Evolutionary conservation across 1,284 basidiomycete species (phyloP).

Genomic region (Pseudozyma sp.): DNA sequence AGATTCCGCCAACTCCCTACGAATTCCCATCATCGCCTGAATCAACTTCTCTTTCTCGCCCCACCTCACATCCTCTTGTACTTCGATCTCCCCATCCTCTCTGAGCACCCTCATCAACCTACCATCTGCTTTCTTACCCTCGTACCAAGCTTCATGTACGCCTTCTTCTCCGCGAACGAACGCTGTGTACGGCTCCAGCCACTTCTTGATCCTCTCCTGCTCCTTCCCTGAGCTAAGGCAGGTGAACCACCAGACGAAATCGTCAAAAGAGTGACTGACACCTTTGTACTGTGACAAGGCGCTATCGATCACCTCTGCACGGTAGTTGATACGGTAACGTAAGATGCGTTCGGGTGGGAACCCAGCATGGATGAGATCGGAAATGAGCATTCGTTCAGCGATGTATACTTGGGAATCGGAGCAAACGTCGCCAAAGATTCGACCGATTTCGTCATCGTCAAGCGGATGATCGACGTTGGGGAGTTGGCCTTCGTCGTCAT

Average conservation of each 20-base stretch:
- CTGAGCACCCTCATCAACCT: constrained; percentile 17
- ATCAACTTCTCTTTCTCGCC: constrained; percentile 26
- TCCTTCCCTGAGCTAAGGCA: constrained; percentile 2
- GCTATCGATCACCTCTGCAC: constrained; percentile 18
- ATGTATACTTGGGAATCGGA: constrained; percentile 52
- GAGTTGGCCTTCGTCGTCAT: constrained; percentile 16
- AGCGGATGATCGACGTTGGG: too few species aligned
- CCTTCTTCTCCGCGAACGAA: constrained; percentile 27
- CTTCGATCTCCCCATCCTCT: constrained; percentile 14
- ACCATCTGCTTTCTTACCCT: constrained; percentile 1
- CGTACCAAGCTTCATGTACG: constrained; percentile 23
- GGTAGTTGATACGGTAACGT: constrained; percentile 44
- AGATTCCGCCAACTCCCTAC: constrained; percentile 22
- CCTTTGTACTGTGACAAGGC: constrained; percentile 19
- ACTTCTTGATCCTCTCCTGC: constrained; percentile 9
- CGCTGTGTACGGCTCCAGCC: constrained; percentile 20
- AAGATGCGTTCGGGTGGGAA: constrained; percentile 16
- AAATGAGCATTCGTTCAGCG: constrained; percentile 42
- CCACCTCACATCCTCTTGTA: constrained; percentile 27
- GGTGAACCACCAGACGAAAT: constrained; percentile 42
- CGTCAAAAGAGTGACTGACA: constrained; percentile 51
- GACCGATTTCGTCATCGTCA: constrained; percentile 11
- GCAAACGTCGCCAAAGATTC: constrained; percentile 31
- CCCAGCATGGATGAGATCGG: constrained; percentile 22
- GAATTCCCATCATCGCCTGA: constrained; percentile 19